Evolutionary conservation across 192 early-diverging fungal genomes (phyloP).

Genomic region (Podila minutissima): DNA sequence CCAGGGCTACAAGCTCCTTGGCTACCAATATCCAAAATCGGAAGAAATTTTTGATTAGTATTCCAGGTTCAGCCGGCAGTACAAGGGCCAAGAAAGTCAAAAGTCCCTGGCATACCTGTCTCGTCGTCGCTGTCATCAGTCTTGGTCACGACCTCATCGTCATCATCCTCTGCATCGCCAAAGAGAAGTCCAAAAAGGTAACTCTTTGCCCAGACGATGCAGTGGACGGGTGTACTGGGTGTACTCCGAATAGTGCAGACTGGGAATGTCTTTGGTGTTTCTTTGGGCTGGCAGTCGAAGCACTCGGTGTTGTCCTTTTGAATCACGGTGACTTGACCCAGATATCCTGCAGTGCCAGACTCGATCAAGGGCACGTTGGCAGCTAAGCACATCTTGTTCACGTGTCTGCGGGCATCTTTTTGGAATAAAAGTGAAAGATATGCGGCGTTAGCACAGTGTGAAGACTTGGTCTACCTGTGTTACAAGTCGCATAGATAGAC

Average conservation of each 20-base stretch:
- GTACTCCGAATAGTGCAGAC: slow-evolving; percentile 98
- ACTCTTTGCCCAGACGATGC: slow-evolving; percentile 99
- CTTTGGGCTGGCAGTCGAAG: slow-evolving; percentile 93
- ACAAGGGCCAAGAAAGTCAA: background rate
- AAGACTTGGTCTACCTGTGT: too few species aligned
- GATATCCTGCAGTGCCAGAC: slow-evolving; percentile 95
- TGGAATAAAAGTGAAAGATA: background rate
- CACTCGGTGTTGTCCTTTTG: slow-evolving; percentile 83
- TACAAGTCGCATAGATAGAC: too few species aligned
- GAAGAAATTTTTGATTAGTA: background rate
- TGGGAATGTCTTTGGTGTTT: slow-evolving; percentile 87
- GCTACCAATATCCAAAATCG: slow-evolving; percentile 43
- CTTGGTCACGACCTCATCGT: slow-evolving; percentile 51
- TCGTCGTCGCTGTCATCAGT: slow-evolving; percentile 65
- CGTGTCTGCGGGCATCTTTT: slow-evolving; percentile 89
- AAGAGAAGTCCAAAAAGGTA: slow-evolving; percentile 90
- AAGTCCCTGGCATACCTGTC: slow-evolving; percentile 22
- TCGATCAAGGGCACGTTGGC: slow-evolving; percentile 93
- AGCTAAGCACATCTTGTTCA: slow-evolving; percentile 96
- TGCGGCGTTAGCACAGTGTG: too few species aligned
- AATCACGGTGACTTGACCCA: slow-evolving; percentile 92
- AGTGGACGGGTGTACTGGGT: slow-evolving; percentile 94
- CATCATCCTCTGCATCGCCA: slow-evolving; percentile 73
- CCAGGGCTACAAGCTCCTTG: slow-evolving; percentile 80
- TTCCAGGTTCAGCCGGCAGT: background rate